Evolutionary conservation across 2,329 filamentous ascomycete species (phyloP).

Genomic region (Paramyrothecium roridum): DNA sequence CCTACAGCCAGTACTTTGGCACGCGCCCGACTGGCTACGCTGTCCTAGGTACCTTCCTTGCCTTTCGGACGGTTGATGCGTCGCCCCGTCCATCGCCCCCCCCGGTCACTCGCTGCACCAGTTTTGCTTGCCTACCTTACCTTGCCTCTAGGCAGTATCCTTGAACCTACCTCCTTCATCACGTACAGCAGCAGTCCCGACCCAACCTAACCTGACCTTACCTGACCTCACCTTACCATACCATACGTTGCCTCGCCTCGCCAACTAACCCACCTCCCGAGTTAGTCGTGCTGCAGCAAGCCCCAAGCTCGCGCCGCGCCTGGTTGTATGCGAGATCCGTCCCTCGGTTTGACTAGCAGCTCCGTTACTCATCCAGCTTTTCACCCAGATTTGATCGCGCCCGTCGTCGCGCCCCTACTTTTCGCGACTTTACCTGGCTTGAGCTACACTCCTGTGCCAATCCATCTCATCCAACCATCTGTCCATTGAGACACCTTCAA

Average conservation of each 20-base stretch:
- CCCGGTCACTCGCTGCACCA: not conserved
- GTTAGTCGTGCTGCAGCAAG: not conserved
- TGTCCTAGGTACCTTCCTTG: too few species aligned
- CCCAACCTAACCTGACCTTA: not conserved
- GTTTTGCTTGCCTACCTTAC: not conserved
- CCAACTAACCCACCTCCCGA: not conserved
- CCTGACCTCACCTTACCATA: not conserved
- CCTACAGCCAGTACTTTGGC: too few species aligned
- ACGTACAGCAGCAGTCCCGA: too few species aligned
- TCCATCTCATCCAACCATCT: not conserved
- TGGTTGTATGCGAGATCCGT: constrained; percentile 28
- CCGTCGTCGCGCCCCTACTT: constrained; percentile 6
- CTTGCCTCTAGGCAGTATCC: too few species aligned
- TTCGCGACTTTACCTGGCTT: constrained; percentile 10
- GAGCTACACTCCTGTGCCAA: constrained; percentile 10
- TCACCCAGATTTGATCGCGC: constrained; percentile 12
- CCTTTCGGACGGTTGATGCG: too few species aligned
- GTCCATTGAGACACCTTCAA: constrained; percentile 21
- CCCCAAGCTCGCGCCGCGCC: constrained; percentile 11
- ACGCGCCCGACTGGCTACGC: too few species aligned
- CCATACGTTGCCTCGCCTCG: not conserved
- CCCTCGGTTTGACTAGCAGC: constrained; percentile 26
- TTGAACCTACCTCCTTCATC: too few species aligned
- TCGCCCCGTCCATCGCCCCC: too few species aligned
- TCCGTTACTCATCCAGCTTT: constrained; percentile 14